Conservation (phyloP, 2,329 filamentous ascomycete genomes). For the Lomentospora prolificans region DNA sequence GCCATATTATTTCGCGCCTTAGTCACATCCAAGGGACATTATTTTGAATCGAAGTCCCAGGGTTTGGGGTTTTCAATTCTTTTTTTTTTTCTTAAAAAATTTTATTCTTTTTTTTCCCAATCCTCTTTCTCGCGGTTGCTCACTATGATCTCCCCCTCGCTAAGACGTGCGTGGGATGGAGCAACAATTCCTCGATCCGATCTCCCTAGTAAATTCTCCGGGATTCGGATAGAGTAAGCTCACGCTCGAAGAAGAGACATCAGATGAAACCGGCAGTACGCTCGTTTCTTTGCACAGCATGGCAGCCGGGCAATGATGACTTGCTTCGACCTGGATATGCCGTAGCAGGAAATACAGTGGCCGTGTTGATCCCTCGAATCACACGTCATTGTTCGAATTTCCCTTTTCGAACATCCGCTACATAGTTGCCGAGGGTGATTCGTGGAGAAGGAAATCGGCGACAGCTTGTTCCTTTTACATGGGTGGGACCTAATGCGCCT, state of each 20-base stretch:
- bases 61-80: no score
- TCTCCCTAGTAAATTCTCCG: background rate
- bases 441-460: constrained; percentile 11
- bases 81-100: no score
- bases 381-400: background rate
- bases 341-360: background rate
- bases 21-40: background rate
- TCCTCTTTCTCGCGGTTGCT: no score
- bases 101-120: no score
- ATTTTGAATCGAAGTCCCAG: background rate
- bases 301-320: background rate
- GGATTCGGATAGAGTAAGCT: background rate
- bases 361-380: background rate
- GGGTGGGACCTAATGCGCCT: constrained; percentile 2
- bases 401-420: background rate
- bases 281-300: background rate
- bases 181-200: background rate
- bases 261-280: constrained; percentile 1
- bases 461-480: no score
- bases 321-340: background rate
- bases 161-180: background rate
- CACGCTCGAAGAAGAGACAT: background rate
- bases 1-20: no score
- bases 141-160: background rate
- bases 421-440: background rate